Percentiles rank a stretch among this genome's conserved stretches.
phyloP scores from a whole-genome alignment of 2,329 filamentous ascomycete species.

The Pseudogymnoascus sp. region DNA sequence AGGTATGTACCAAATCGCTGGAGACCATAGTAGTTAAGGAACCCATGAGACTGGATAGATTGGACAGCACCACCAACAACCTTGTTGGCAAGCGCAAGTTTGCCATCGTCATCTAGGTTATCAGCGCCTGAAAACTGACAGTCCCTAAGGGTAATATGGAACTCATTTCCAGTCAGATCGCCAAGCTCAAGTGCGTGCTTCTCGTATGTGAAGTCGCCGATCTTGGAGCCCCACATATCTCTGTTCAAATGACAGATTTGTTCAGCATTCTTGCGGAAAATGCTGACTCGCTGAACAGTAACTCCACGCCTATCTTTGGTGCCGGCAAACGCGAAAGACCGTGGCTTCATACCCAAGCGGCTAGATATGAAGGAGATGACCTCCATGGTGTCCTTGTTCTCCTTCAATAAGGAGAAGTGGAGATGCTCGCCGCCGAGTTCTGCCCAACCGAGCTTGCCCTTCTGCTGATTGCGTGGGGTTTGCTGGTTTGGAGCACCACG shows the following conservation, averaged over 20 bases:
- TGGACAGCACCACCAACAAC: constrained; percentile 52
- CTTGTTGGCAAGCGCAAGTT: constrained; percentile 34
- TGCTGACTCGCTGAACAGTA: constrained; percentile 58
- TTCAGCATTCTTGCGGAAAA: constrained; percentile 49
- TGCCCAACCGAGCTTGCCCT: constrained; percentile 47
- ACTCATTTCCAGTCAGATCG: constrained; percentile 82
- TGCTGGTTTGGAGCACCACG: constrained; percentile 13
- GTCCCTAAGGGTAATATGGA: constrained; percentile 83
- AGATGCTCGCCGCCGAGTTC: constrained; percentile 60
- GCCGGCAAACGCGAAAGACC: constrained; percentile 58
- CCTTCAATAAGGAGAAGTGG: constrained; percentile 69
- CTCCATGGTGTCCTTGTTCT: constrained; percentile 73
- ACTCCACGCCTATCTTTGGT: constrained; percentile 65
- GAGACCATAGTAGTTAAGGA: constrained; percentile 97
- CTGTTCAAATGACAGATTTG: constrained; percentile 57
- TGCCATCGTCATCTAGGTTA: constrained; percentile 39
- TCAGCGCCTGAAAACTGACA: constrained; percentile 51
- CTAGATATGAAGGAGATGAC: constrained; percentile 52
- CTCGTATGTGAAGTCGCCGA: constrained; percentile 77
- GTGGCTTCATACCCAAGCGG: constrained; percentile 48
- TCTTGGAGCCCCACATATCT: constrained; percentile 48
- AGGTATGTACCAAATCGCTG: constrained; percentile 89
- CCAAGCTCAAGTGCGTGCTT: constrained; percentile 68
- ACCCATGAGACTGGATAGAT: constrained; percentile 65
- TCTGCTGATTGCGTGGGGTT: constrained; percentile 17